Evolutionary conservation across 495 filamentous ascomycete genomes (phyloP).

Genomic region (Lichenothelia convexa): DNA sequence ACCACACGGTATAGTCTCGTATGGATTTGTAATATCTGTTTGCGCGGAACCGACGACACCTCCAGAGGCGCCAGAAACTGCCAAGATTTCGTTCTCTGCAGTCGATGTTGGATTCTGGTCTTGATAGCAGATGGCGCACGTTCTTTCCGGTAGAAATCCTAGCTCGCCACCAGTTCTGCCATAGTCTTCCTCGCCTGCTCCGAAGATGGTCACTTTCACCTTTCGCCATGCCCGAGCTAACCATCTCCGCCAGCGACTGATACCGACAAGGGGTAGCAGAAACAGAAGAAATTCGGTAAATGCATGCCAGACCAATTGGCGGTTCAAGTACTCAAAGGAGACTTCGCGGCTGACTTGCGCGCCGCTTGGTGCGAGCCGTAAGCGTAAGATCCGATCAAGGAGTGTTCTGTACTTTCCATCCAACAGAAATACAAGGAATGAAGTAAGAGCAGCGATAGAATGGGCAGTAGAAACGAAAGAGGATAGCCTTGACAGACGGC

Average conservation of each 20-base stretch:
- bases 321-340: slow-evolving; percentile 92
- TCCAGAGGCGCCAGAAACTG: too few relatives aligned
- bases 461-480: slow-evolving; percentile 50
- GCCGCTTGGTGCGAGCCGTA: slow-evolving; percentile 68
- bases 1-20: slow-evolving; percentile 77
- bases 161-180: slow-evolving; percentile 49
- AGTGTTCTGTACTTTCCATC: slow-evolving; percentile 85
- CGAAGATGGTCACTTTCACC: slow-evolving; percentile 31
- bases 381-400: slow-evolving; percentile 66
- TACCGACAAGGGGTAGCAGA: slow-evolving; percentile 80
- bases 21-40: slow-evolving; percentile 92
- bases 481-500: slow-evolving; percentile 46
- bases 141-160: slow-evolving; percentile 73
- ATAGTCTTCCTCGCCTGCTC: slow-evolving; percentile 28
- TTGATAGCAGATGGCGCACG: slow-evolving; percentile 94
- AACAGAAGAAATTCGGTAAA: slow-evolving; percentile 98
- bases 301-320: slow-evolving; percentile 95
- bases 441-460: slow-evolving; percentile 59
- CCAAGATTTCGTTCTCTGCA: slow-evolving; percentile 30
- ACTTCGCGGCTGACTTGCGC: slow-evolving; percentile 75
- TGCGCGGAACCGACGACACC: slow-evolving; percentile 74
- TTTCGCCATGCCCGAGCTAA: slow-evolving; percentile 66
- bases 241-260: slow-evolving; percentile 84
- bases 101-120: slow-evolving; percentile 59
- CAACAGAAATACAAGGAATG: slow-evolving; percentile 76